Conservation (phyloP, 352 stramenopile species). For the Phytophthora podocarpi region DNA sequence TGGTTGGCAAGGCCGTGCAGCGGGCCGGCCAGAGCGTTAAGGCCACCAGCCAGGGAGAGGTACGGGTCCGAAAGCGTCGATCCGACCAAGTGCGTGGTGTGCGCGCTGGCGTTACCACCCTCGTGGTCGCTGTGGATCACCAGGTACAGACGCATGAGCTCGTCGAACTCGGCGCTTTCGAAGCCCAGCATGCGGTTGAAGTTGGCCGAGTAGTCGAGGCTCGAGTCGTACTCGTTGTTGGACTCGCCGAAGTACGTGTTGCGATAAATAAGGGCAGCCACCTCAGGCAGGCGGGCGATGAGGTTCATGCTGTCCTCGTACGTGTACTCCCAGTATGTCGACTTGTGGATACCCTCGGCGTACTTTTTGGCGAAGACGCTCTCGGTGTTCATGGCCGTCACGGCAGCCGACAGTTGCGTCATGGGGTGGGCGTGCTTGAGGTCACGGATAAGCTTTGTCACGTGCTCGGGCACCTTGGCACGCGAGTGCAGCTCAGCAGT, state of each 20-base stretch:
- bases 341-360: conserved; percentile 96
- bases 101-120: conserved; percentile 97
- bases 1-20: conserved; percentile 99
- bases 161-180: conserved; percentile 95
- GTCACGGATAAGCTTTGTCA: conserved; percentile 94
- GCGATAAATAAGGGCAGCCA: conserved; percentile 98
- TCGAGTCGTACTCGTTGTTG: conserved; percentile 92
- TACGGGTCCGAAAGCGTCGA: conserved; percentile 98
- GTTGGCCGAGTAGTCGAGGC: conserved; percentile 98
- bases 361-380: conserved; percentile 98
- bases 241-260: conserved; percentile 98
- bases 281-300: conserved; percentile 96
- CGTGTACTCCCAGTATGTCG: conserved; percentile 97
- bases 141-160: conserved; percentile 99
- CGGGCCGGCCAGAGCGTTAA: conserved; percentile 97
- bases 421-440: conserved; percentile 99
- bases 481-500: conserved; percentile 96
- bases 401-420: conserved; percentile 97
- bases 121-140: conserved; percentile 99
- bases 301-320: conserved; percentile 99
- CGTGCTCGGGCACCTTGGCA: conserved; percentile 94
- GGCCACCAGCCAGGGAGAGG: conserved; percentile 95
- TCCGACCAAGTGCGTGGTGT: conserved; percentile 98
- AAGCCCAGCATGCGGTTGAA: conserved; percentile 99
- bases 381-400: conserved; percentile 95